Percentiles rank a stretch among this genome's conserved stretches.
These are phyloP conservation scores for Gryganskiella cystojenkinii DNA, from an alignment of 192 early-diverging fungal species.

Conservation along the genomic window DNA sequence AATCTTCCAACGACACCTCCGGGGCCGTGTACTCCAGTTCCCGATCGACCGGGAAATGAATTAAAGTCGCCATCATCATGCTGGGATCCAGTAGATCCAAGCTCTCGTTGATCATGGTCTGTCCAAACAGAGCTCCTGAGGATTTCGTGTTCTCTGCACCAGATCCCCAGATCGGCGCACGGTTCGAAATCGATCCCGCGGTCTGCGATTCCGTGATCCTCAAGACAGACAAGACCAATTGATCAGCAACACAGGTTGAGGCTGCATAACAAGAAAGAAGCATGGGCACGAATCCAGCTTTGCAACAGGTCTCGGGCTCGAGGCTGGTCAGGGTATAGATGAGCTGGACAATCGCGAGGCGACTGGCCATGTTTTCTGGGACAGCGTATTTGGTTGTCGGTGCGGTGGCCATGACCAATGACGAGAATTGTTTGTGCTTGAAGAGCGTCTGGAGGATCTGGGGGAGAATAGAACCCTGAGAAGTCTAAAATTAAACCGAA, in stretches of 20 bases:
- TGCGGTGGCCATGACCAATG: constrained; percentile 34
- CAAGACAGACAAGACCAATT: constrained; percentile 64
- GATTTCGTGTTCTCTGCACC: constrained; percentile 51
- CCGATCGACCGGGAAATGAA: constrained; percentile 61
- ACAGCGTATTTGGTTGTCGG: constrained; percentile 37
- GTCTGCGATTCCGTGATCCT: constrained; percentile 67
- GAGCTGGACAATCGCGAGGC: constrained; percentile 60
- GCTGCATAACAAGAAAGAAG: constrained; percentile 69
- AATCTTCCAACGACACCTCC: constrained; percentile 6
- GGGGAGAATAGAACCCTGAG: constrained; percentile 44
- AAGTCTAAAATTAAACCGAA: constrained; percentile 12
- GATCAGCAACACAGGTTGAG: constrained; percentile 63
- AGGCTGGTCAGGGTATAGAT: constrained; percentile 61
- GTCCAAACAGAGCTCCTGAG: constrained; percentile 44
- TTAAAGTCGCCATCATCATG: constrained; percentile 70
- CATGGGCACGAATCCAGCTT: constrained; percentile 57
- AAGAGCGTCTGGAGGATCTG: constrained; percentile 54
- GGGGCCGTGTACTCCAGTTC: constrained; percentile 32
- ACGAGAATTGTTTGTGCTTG: constrained; percentile 52
- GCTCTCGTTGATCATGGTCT: constrained; percentile 63
- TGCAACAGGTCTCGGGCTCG: constrained; percentile 60
- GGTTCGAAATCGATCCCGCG: constrained; percentile 66
- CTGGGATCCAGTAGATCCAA: constrained; percentile 70
- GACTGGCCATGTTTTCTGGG: constrained; percentile 43
- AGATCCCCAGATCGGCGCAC: constrained; percentile 69